These are phyloP conservation scores for Trichaptum fuscoviolaceum DNA, from an alignment of 768 basidiomycete genomes.

Conservation along the genomic window DNA sequence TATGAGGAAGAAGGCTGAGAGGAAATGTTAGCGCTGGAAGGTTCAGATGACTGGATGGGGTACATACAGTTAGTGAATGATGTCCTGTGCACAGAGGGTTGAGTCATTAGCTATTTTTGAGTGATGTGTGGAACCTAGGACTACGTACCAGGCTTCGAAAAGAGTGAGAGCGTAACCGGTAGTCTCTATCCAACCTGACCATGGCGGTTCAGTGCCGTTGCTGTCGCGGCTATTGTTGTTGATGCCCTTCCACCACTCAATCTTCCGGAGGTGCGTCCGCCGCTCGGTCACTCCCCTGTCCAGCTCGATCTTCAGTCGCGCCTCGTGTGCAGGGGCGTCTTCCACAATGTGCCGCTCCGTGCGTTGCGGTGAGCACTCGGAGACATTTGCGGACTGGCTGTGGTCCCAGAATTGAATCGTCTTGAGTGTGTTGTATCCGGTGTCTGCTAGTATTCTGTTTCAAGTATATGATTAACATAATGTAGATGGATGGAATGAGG, in stretches of 20 bases:
- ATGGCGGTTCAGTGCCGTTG: too few relatives aligned
- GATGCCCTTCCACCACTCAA: conserved; percentile 21
- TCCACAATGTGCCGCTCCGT: conserved; percentile 16
- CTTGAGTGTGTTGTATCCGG: conserved; percentile 82
- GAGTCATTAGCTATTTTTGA: conserved; percentile 14
- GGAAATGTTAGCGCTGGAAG: conserved; percentile 15
- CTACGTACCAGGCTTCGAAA: conserved; percentile 66
- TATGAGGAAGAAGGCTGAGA: too few relatives aligned
- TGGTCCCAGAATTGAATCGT: conserved; percentile 84
- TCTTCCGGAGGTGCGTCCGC: conserved; percentile 18
- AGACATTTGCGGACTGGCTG: conserved; percentile 30
- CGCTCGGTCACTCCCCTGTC: conserved; percentile 61
- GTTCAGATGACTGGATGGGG: conserved; percentile 8
- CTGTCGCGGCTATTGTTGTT: too few relatives aligned
- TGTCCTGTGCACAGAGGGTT: conserved; percentile 40
- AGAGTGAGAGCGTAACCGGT: too few relatives aligned
- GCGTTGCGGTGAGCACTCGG: conserved; percentile 40
- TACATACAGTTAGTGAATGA: conserved; percentile 83
- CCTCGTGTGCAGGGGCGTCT: conserved; percentile 51
- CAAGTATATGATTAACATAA: conserved; percentile 5
- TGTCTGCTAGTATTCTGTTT: conserved; percentile 76
- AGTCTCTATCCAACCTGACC: too few relatives aligned
- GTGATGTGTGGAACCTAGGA: conserved; percentile 7
- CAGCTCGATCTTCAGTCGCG: conserved; percentile 65
- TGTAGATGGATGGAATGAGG: conserved; percentile 3